Percentiles rank a stretch among this genome's conserved stretches.
These are phyloP conservation scores for Penicillium bovifimosum DNA, from an alignment of 495 filamentous ascomycete genomes.

Conservation along the genomic window DNA sequence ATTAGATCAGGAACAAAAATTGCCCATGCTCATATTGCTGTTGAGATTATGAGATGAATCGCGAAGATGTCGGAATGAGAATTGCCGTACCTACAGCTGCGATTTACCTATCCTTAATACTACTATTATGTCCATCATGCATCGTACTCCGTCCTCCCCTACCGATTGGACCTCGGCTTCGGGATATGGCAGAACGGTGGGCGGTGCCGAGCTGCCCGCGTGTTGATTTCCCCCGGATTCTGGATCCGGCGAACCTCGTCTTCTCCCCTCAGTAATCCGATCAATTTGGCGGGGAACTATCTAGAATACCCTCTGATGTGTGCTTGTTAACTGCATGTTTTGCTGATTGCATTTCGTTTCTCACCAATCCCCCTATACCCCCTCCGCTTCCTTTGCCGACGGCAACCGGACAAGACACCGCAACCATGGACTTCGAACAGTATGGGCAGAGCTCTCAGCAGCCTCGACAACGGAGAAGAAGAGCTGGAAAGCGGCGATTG, in stretches of 20 bases:
- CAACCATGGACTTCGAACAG: slow-evolving; percentile 36
- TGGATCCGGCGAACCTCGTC: slow-evolving; percentile 16
- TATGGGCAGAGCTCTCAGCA: slow-evolving; percentile 36
- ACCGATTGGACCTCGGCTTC: slow-evolving; percentile 34
- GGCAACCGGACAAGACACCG: slow-evolving; percentile 22
- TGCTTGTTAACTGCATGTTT: background rate
- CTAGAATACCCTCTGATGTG: slow-evolving; percentile 1
- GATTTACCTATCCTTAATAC: background rate
- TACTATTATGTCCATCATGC: background rate
- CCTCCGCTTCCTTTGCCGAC: slow-evolving; percentile 16
- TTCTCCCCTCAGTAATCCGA: slow-evolving; percentile 10
- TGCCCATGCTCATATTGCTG: background rate
- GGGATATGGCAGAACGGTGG: slow-evolving; percentile 32
- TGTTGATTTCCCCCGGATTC: slow-evolving; percentile 30
- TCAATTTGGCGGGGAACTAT: slow-evolving; percentile 2
- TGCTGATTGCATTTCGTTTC: slow-evolving; percentile 3
- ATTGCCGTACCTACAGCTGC: background rate
- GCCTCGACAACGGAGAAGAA: slow-evolving; percentile 36
- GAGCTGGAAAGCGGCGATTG: slow-evolving; percentile 33
- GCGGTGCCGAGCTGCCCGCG: slow-evolving; percentile 21
- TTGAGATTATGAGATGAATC: background rate
- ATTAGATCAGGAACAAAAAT: background rate
- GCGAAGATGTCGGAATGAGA: background rate
- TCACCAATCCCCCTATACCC: background rate
- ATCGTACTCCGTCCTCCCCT: background rate